A percentile compares a stretch with the other conserved stretches of the same genome.
Evolutionary conservation across 148 eudicot genomes (phyloP).

Genomic region (Arbutus unedo): DNA sequence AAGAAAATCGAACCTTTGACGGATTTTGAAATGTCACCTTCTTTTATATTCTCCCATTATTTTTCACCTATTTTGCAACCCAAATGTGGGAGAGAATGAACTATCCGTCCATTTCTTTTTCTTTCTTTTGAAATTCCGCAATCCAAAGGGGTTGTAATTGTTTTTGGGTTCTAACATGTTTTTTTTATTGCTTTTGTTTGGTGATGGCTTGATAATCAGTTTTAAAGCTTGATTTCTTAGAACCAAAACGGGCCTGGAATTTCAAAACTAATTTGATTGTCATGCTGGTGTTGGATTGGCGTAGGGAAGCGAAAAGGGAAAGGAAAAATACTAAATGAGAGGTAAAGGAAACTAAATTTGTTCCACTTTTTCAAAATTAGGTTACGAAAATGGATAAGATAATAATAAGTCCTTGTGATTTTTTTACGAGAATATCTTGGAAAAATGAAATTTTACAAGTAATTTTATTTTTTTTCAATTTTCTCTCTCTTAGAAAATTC

Average conservation of each 20-base stretch:
- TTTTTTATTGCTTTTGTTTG: neutral
- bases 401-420: neutral
- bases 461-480: neutral
- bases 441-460: neutral
- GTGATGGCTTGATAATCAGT: neutral
- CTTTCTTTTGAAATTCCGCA: too few relatives aligned
- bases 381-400: neutral
- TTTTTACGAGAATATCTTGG: neutral
- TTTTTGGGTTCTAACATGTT: neutral
- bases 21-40: too few relatives aligned
- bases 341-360: neutral
- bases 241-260: neutral
- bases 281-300: neutral
- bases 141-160: neutral
- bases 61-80: too few relatives aligned
- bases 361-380: neutral
- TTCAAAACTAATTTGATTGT: neutral
- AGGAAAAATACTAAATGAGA: neutral
- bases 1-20: too few relatives aligned
- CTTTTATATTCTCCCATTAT: too few relatives aligned
- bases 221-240: neutral
- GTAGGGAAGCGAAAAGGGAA: neutral
- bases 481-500: neutral
- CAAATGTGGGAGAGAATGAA: too few relatives aligned
- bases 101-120: too few relatives aligned